Evolutionary conservation across 1,139 yeast genomes (phyloP), one percentile per base, ranked within the genome.

Genomic region (Geotrichum australiense): DNA sequence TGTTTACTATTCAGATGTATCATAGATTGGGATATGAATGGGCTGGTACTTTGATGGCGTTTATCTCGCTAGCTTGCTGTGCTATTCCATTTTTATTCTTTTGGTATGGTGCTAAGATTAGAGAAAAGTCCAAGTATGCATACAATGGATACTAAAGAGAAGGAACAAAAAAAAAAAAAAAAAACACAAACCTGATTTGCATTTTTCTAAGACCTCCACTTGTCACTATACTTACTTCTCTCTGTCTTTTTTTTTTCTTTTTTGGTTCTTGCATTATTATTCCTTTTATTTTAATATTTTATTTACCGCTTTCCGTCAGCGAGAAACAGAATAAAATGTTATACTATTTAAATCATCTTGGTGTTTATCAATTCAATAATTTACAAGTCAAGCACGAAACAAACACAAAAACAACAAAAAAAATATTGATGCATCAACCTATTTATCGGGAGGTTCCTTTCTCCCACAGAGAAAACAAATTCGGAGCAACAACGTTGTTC

Each of bases 11-110:
- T 26, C 65, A 58, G 60, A 59, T 86, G 94, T 84, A 83, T 61
- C 64, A 67, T 23, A 69, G 72, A 45, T 71, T 86, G 76, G 80
- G 85, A 26, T 73, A 76, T 42, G 76, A 80, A 57, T 86, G 87
- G 85, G 94, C 94, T 7, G 76, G 82, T 41, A 68, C 84, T 23
- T 65, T 86, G 47, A 61, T 86, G 42, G 93, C 91, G 6, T 67
- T 78, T 52, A 68, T 86, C 50, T 76, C 83, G 1, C 58, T 70
- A 14, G 68, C 68, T 1, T 64, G 83, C 66, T 66, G 80, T 25
- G 78, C 81, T 1, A 79, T 84, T 37, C 94, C 94, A 11, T 70
- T 77, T 53, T 55, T 78, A 41, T 82, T 85, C 54, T 73, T 67
- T 63, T 69, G 62, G 44, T 83, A 68, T 56, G 95, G 95, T 47